Percentiles rank a stretch among this genome's conserved stretches.
Conservation (phyloP, 2,329 filamentous ascomycete species). For the Xylariaceae sp. region DNA sequence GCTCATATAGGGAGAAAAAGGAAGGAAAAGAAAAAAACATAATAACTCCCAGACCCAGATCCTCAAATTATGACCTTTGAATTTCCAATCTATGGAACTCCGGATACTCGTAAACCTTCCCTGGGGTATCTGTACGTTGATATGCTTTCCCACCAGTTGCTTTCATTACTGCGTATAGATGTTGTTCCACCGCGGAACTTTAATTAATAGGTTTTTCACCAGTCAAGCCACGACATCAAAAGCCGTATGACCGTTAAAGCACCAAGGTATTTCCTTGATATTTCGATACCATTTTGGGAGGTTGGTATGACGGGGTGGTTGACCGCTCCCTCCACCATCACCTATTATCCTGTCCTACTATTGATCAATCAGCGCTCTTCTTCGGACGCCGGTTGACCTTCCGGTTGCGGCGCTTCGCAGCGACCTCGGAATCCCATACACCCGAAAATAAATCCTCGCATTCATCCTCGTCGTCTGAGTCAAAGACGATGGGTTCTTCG, state of each 20-base stretch:
- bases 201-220: neutral
- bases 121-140: conserved; percentile 10
- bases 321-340: neutral
- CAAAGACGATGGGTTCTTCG: conserved; percentile 52
- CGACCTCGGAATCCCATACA: conserved; percentile 59
- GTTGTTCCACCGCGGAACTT: neutral
- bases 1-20: no score
- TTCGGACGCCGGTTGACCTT: conserved; percentile 35
- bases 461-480: conserved; percentile 68
- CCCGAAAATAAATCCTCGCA: conserved; percentile 68
- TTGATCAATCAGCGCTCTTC: conserved; percentile 8
- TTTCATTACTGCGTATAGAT: conserved; percentile 12
- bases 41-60: conserved; percentile 2
- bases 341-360: neutral
- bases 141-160: conserved; percentile 2
- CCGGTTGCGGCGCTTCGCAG: conserved; percentile 49
- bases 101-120: neutral
- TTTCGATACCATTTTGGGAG: conserved; percentile 1
- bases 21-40: conserved; percentile 4
- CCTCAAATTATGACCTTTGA: neutral
- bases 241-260: neutral
- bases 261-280: neutral
- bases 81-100: conserved; percentile 2
- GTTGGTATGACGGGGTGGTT: conserved; percentile 2
- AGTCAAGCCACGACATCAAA: neutral